Evolutionary conservation across 164 flowering plant genomes (phyloP), one percentile per base, ranked within the genome.

Genomic region (Umbilicus rupestris): DNA sequence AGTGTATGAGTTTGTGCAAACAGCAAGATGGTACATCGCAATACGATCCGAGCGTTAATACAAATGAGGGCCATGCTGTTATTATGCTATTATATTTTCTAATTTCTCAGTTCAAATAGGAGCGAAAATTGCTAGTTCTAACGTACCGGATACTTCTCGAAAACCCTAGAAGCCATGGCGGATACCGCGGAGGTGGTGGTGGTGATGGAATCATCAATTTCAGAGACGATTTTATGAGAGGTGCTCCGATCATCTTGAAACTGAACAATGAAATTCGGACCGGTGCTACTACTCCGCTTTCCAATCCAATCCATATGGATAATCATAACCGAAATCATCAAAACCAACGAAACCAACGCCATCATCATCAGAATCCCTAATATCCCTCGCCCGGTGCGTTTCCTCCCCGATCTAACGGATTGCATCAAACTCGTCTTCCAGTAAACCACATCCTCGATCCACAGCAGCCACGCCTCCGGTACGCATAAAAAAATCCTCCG

Each of bases 261-360:
- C 3, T 52, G 59, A 52, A 52, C 17, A 52, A 52, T 52, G 31
- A 26, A 52, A 52, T 52, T 3, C 59, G 17, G 10, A 52, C 26
- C 26, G 16, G 31, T 3, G 17, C 59, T 20, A 14, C 55, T 49
- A 20, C 55, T 49, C 26, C 26, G 11, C 28, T 52, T 52, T 28
- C 59, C 59, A 26, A 26, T 52, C 59, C 59, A 52, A 52, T 52
- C 59, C 65, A n/a, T 24, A 22, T 62, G 26, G 2, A 35, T 39
- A 14, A 6, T 62, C 65, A 39, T 20, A 35, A 62, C 24, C 20
- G 44, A 62, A 19, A 37, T 6, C 45, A 37, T 62, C 16, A 62
- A 9, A 62, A 62, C 19, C 41, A 62, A 35, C 65, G 65, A 62
- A 62, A 62, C 14, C 5, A 37, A 28, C 22, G 65, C 65, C 65